Percentiles rank a stretch among this genome's conserved stretches.
Evolutionary conservation across 108 stramenopile species (phyloP).

Genomic region (Conticribra guillardii): DNA sequence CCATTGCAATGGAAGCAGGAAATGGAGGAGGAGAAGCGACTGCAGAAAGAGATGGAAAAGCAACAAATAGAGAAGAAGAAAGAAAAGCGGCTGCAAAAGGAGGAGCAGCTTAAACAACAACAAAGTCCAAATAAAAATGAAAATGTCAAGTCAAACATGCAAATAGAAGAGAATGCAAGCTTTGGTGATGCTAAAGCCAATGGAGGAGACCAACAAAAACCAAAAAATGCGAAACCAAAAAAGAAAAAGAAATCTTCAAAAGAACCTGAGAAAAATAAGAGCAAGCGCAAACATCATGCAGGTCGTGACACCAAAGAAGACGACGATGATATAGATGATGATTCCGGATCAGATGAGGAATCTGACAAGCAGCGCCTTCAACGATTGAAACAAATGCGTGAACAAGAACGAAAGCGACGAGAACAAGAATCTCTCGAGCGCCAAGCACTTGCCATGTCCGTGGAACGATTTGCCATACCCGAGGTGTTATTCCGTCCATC

Average conservation of each 20-base stretch:
- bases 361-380: slow-evolving; percentile 63
- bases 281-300: not conserved
- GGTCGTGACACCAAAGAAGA: slow-evolving; percentile 10
- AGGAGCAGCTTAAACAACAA: slow-evolving; percentile 22
- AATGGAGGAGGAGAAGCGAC: slow-evolving; percentile 31
- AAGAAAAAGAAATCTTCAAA: too few species aligned
- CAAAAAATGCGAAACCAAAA: too few species aligned
- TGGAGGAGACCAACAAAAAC: too few species aligned
- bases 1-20: slow-evolving; percentile 55
- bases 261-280: slow-evolving; percentile 22
- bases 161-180: too few species aligned
- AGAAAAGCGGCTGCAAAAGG: slow-evolving; percentile 47
- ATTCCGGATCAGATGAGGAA: slow-evolving; percentile 75
- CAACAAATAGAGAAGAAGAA: slow-evolving; percentile 32
- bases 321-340: slow-evolving; percentile 23
- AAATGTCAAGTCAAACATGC: not conserved
- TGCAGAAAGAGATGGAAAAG: slow-evolving; percentile 36
- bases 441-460: slow-evolving; percentile 79
- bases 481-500: slow-evolving; percentile 93
- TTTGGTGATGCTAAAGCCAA: too few species aligned
- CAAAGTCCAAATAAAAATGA: slow-evolving; percentile 4
- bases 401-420: slow-evolving; percentile 67
- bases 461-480: slow-evolving; percentile 92
- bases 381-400: slow-evolving; percentile 62
- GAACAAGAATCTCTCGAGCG: slow-evolving; percentile 66